Base-by-base conservation (phyloP, 2,329 filamentous ascomycete species). In the Pleoardoris graminearum region DNA sequence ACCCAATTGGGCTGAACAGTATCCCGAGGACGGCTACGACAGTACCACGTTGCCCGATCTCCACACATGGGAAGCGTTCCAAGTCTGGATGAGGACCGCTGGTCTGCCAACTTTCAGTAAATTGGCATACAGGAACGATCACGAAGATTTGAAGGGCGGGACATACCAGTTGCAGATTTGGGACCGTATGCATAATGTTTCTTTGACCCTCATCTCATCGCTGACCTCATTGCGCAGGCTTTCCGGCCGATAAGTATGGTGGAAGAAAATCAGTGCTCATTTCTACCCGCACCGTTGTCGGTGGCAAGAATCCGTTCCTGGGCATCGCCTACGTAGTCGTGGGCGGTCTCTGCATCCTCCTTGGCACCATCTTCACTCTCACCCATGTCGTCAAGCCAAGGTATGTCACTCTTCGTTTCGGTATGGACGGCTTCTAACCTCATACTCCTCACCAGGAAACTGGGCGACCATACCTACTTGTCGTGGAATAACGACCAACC, bases 71-170 rank as follows among this genome's bases (percentile, higher is more conserved):
- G 89, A 96, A 72, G 85, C 86, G 37, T 96, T 99, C 73, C 92
- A 97, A 76, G 92, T 97, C 19, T 99, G 94, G 94, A 99, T 99
- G 94, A 86, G 94, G 64, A 96, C 95, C 1, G 94, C 94, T 21
- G 94, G 93, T 52, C 77, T 97, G 65, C 94, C 94, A 1, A 88
- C 88, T 4, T 99, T 99, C 72, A 96, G 90, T 82, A 99, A 99
- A 78, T 80, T 99, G 41, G 90, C 91, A 39, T 84, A 88, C 73
- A 84, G 91, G 54, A 97, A 97, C 68, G 88, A 96, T 69, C 79
- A 79, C 0, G 77, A 81, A 1, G 71, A 77, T 0, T 88, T 99
- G 88, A 66, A 70, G 29, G 69, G 77, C 14, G 94, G 93, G 23
- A 84, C 77, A 17, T 99, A 99, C 72, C 78, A 85, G 57, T 77